Percentiles rank a stretch among this genome's conserved stretches.
phyloP scores from a whole-genome alignment of 208 protist species.

The Trypanosoma conorhini region DNA sequence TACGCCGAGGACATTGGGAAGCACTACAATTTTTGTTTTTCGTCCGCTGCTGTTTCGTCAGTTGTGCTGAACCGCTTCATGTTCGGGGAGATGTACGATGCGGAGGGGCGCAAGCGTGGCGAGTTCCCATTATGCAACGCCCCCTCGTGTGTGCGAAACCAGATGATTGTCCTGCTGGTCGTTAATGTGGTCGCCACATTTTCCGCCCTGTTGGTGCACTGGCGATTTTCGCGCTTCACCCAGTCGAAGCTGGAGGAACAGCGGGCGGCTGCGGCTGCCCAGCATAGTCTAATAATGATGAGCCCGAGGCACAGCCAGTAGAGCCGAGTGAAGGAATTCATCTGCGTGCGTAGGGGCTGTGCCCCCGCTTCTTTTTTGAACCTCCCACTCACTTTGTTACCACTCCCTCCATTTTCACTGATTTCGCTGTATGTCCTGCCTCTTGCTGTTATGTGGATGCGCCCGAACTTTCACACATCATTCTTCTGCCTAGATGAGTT shows the following conservation, averaged over 20 bases:
- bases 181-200: constrained; percentile 50
- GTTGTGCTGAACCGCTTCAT: constrained; percentile 80
- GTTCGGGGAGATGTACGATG: constrained; percentile 81
- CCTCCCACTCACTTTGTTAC: too few species aligned
- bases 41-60: constrained; percentile 59
- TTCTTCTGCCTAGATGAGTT: constrained; percentile 73
- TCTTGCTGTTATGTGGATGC: too few species aligned
- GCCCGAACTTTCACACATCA: constrained; percentile 30
- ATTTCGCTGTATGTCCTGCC: too few species aligned
- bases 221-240: constrained; percentile 54
- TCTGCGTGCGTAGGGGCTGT: too few species aligned
- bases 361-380: too few species aligned
- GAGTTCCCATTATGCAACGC: constrained; percentile 45
- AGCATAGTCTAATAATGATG: neutral
- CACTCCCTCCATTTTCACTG: too few species aligned
- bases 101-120: constrained; percentile 32
- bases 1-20: constrained; percentile 77
- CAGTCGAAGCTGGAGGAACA: neutral
- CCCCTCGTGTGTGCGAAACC: constrained; percentile 50
- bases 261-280: neutral
- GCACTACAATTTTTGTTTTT: constrained; percentile 86
- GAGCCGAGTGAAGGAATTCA: too few species aligned
- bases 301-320: neutral
- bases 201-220: constrained; percentile 40
- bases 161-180: constrained; percentile 75